Evolutionary conservation across 2,329 filamentous ascomycete species (phyloP).

Genomic region (Ceratocystis eucalypticola): DNA sequence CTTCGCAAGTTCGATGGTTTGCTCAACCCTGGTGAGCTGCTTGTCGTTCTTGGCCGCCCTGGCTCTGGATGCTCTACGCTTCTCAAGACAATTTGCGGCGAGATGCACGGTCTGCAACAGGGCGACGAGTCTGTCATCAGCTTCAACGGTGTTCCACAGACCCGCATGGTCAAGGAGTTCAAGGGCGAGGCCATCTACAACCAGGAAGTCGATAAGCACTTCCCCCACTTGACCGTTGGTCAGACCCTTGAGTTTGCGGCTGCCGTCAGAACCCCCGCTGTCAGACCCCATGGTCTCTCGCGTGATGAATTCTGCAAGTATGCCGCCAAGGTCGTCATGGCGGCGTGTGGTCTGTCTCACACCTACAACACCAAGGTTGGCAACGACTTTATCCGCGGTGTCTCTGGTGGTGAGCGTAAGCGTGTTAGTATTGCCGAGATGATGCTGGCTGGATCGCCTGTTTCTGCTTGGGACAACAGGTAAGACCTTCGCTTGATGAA

Average conservation of each 20-base stretch:
- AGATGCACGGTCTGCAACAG: slow-evolving; percentile 44
- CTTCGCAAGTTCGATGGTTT: slow-evolving; percentile 51
- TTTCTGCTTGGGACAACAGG: slow-evolving; percentile 56
- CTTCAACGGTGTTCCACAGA: slow-evolving; percentile 47
- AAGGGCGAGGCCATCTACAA: slow-evolving; percentile 59
- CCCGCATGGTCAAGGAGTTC: slow-evolving; percentile 45
- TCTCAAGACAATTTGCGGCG: slow-evolving; percentile 47
- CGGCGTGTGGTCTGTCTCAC: slow-evolving; percentile 58
- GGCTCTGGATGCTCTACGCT: slow-evolving; percentile 51
- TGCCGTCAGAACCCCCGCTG: slow-evolving; percentile 52
- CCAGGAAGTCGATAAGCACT: slow-evolving; percentile 62
- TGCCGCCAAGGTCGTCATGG: slow-evolving; percentile 54
- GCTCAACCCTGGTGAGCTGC: slow-evolving; percentile 49
- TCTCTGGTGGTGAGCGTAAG: slow-evolving; percentile 60
- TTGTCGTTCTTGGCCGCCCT: slow-evolving; percentile 55
- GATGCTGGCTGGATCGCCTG: slow-evolving; percentile 46
- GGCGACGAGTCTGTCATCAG: slow-evolving; percentile 40
- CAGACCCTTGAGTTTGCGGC: slow-evolving; percentile 63
- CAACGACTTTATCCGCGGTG: slow-evolving; percentile 58
- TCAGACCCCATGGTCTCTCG: slow-evolving; percentile 48
- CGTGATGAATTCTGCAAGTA: slow-evolving; percentile 46
- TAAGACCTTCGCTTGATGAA: slow-evolving; percentile 17
- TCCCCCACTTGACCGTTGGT: slow-evolving; percentile 62
- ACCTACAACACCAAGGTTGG: slow-evolving; percentile 62
- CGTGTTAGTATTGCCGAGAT: slow-evolving; percentile 74